Evolutionary conservation across 192 early-diverging fungal species (phyloP).

Genomic region (Coemansia sp.): DNA sequence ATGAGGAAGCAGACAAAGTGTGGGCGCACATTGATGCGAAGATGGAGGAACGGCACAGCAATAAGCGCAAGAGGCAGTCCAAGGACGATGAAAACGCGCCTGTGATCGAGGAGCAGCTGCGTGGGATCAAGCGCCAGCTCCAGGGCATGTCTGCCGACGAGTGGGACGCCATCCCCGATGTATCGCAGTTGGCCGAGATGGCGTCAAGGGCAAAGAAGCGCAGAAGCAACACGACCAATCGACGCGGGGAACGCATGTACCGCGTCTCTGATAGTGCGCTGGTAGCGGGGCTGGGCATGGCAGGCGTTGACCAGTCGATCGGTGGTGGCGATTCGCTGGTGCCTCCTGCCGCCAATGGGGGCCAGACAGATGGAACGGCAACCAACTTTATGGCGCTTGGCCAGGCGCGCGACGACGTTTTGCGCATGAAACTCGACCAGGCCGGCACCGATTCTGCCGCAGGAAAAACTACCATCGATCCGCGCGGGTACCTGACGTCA

Average conservation of each 20-base stretch:
- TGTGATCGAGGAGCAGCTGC: conserved; percentile 86
- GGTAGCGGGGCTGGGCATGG: conserved; percentile 33
- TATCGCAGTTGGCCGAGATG: conserved; percentile 68
- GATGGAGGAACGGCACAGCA: conserved; percentile 86
- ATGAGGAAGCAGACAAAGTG: conserved; percentile 95
- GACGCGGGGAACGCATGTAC: conserved; percentile 38
- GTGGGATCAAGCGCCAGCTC: conserved; percentile 85
- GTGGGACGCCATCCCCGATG: conserved; percentile 75
- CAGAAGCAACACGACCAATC: conserved; percentile 49
- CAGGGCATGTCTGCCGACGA: conserved; percentile 75
- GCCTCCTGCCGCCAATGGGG: neutral
- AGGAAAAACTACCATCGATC: conserved; percentile 88
- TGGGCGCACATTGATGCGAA: conserved; percentile 85
- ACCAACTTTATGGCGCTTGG: conserved; percentile 86
- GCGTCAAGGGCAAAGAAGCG: conserved; percentile 65
- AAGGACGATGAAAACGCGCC: conserved; percentile 67
- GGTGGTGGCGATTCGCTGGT: neutral
- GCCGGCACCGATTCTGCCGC: conserved; percentile 78
- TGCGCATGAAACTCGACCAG: conserved; percentile 89
- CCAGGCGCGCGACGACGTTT: conserved; percentile 86
- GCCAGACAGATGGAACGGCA: conserved; percentile 12
- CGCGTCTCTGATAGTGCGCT: conserved; percentile 65
- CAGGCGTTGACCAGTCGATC: conserved; percentile 55
- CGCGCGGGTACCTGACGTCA: conserved; percentile 94
- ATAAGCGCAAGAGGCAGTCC: conserved; percentile 67